Conservation (phyloP, 305 asterid species). For the Coffea humblotiana region DNA sequence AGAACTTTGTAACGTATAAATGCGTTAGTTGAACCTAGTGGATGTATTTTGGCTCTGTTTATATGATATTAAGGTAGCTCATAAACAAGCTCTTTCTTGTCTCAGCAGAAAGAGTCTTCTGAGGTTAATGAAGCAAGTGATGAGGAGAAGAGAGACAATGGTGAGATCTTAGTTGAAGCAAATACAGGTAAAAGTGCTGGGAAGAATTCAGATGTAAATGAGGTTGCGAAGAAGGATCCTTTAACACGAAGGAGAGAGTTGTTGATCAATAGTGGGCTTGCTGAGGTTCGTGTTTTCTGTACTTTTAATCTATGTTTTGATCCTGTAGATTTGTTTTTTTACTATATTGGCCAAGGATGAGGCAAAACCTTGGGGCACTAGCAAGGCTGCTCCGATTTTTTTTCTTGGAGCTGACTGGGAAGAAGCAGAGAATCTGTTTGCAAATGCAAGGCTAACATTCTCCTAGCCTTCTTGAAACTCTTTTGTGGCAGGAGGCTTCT, state of each 20-base stretch:
- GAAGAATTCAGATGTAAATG: conserved; percentile 35
- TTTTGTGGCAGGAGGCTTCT: too few relatives aligned
- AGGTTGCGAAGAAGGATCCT: conserved; percentile 88
- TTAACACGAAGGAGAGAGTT: conserved; percentile 77
- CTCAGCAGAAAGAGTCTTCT: conserved; percentile 19
- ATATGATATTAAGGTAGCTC: conserved; percentile 38
- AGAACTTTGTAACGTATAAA: too few relatives aligned
- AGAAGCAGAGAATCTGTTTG: neutral
- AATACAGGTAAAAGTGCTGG: conserved; percentile 14
- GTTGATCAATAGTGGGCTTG: conserved; percentile 78
- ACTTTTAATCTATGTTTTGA: neutral
- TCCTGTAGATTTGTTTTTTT: neutral
- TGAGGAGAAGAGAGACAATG: conserved; percentile 34
- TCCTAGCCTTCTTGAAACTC: neutral
- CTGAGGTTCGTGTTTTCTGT: conserved; percentile 47
- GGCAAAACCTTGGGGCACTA: conserved; percentile 8
- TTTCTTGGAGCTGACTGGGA: neutral
- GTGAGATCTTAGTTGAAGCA: conserved; percentile 21
- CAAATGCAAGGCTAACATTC: neutral
- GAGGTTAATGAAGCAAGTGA: conserved; percentile 39
- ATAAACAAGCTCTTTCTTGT: conserved; percentile 18
- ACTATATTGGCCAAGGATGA: neutral
- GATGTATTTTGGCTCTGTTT: conserved; percentile 1
- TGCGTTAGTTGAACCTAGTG: neutral
- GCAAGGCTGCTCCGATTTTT: neutral